A percentile compares a stretch with the other conserved stretches of the same genome.
Conservation (phyloP, 176 grass and related monocot genomes). For the Rhynchospora tenuis region DNA sequence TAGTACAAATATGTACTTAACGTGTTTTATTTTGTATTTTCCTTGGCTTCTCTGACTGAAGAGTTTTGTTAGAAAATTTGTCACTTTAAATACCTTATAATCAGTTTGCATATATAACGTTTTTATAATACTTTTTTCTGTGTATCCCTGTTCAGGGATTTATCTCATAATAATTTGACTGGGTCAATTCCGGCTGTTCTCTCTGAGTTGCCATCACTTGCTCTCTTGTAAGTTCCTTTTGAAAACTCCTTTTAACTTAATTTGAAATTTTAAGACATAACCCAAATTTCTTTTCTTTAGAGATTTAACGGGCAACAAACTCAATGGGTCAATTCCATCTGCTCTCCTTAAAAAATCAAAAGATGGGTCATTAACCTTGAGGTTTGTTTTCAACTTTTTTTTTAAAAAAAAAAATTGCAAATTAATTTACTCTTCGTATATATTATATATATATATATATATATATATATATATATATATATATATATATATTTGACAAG, state of each 20-base stretch:
- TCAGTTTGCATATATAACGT: background rate
- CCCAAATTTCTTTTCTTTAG: slow-evolving; percentile 20
- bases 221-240: slow-evolving; percentile 40
- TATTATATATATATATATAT: no score
- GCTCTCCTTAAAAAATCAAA: slow-evolving; percentile 32
- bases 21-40: slow-evolving; percentile 22
- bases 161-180: slow-evolving; percentile 60
- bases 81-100: background rate
- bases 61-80: background rate
- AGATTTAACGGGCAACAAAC: slow-evolving; percentile 51
- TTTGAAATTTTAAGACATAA: background rate
- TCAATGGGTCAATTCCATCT: slow-evolving; percentile 38
- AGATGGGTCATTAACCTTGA: slow-evolving; percentile 39
- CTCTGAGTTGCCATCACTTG: slow-evolving; percentile 28
- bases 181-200: slow-evolving; percentile 46
- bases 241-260: background rate
- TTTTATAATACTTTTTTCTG: background rate
- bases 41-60: background rate
- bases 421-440: background rate
- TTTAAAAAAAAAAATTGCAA: background rate
- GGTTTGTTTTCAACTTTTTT: slow-evolving; percentile 29
- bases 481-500: no score
- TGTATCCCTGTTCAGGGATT: slow-evolving; percentile 37
- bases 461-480: no score
- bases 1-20: background rate